phyloP scores from a whole-genome alignment of 805 yeast species.

The Maudiozyma bulderi region DNA sequence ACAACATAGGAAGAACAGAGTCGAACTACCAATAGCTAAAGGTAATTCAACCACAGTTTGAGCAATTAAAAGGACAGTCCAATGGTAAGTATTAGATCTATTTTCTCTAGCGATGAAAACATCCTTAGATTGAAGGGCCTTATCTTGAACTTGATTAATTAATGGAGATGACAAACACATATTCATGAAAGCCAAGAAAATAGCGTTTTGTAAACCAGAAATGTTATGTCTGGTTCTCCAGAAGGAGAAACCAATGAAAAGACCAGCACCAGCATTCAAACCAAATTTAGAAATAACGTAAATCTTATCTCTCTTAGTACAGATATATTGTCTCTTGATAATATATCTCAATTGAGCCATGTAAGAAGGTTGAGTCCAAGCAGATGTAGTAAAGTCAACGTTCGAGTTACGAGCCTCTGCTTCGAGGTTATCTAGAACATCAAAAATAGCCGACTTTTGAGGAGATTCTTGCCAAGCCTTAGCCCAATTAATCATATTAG shows the following conservation, averaged over 20 bases:
- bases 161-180: slow-evolving; percentile 49
- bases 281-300: slow-evolving; percentile 53
- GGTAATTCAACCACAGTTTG: slow-evolving; percentile 55
- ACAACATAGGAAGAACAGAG: slow-evolving; percentile 44
- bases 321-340: slow-evolving; percentile 33
- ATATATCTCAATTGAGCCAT: slow-evolving; percentile 36
- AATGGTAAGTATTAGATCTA: slow-evolving; percentile 63
- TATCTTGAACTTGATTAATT: slow-evolving; percentile 55
- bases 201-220: slow-evolving; percentile 51
- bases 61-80: slow-evolving; percentile 51
- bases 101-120: slow-evolving; percentile 64
- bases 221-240: slow-evolving; percentile 45
- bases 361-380: slow-evolving; percentile 33
- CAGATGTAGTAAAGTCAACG: slow-evolving; percentile 10
- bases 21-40: slow-evolving; percentile 39
- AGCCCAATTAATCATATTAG: slow-evolving; percentile 10
- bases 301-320: slow-evolving; percentile 50
- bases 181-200: slow-evolving; percentile 54
- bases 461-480: slow-evolving; percentile 16
- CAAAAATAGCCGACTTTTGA: slow-evolving; percentile 6
- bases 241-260: slow-evolving; percentile 69
- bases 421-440: slow-evolving; percentile 9
- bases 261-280: slow-evolving; percentile 43
- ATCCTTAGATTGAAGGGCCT: slow-evolving; percentile 50
- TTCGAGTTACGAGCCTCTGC: slow-evolving; percentile 11